phyloP scores from a whole-genome alignment of 2,329 filamentous ascomycete genomes.

The Cadophora gregata region DNA sequence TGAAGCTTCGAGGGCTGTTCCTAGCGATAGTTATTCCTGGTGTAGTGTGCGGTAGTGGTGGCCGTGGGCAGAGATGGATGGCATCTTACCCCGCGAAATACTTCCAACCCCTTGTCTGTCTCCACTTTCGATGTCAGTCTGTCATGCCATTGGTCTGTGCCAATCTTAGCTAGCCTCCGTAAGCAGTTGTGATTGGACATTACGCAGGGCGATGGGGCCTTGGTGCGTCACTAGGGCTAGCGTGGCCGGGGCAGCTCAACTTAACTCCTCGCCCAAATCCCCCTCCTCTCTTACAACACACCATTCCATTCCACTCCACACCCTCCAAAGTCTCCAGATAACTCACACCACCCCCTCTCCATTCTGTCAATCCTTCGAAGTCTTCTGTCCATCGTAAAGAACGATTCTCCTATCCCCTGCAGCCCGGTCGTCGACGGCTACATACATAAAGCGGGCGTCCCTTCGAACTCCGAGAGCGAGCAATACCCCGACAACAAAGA shows the following conservation, averaged over 20 bases:
- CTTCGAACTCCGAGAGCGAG: constrained; percentile 23
- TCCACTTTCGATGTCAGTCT: background rate
- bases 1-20: background rate
- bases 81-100: background rate
- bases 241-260: constrained; percentile 5
- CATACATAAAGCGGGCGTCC: constrained; percentile 22
- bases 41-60: background rate
- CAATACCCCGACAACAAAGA: constrained; percentile 30
- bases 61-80: background rate
- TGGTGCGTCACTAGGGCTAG: constrained; percentile 1
- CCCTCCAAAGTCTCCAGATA: constrained; percentile 4
- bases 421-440: constrained; percentile 13
- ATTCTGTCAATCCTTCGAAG: background rate
- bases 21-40: background rate
- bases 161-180: background rate
- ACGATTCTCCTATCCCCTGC: background rate
- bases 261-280: constrained; percentile 7
- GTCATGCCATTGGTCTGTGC: background rate
- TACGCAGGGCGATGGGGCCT: background rate
- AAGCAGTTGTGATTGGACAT: background rate
- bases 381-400: background rate
- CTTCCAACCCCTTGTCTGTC: background rate
- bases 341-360: background rate
- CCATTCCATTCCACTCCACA: constrained; percentile 8
- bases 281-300: constrained; percentile 2